Conservation (phyloP, 495 filamentous ascomycete species). For the Daldinia vernicosa region DNA sequence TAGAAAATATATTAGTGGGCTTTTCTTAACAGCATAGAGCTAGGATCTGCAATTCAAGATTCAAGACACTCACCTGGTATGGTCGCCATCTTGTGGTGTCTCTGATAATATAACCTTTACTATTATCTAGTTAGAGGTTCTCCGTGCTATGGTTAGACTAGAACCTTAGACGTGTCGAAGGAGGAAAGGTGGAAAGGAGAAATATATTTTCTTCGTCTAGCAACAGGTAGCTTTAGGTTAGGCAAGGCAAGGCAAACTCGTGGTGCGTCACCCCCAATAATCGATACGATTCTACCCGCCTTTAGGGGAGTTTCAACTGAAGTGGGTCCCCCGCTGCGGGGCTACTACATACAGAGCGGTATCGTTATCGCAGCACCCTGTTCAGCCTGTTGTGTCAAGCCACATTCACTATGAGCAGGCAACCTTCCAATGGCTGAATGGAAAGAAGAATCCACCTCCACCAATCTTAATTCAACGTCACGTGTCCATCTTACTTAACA, state of each 20-base stretch:
- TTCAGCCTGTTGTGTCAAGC: background rate
- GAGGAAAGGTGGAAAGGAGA: background rate
- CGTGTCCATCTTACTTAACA: background rate
- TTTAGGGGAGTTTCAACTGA: slow-evolving; percentile 21
- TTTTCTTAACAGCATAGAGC: slow-evolving; percentile 4
- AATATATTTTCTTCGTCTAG: background rate
- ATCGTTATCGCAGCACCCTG: no score
- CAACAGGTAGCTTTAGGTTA: background rate
- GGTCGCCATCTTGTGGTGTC: slow-evolving; percentile 60
- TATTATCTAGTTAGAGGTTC: background rate
- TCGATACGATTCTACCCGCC: slow-evolving; percentile 38
- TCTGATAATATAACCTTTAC: background rate
- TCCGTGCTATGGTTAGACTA: background rate
- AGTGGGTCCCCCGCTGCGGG: slow-evolving; percentile 3
- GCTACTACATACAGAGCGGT: no score
- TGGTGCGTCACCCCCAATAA: slow-evolving; percentile 44
- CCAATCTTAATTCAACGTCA: background rate
- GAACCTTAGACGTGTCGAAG: background rate
- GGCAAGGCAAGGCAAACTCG: slow-evolving; percentile 40
- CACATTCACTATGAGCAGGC: slow-evolving; percentile 11
- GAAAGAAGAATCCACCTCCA: background rate
- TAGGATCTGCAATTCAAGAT: background rate
- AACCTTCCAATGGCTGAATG: no score
- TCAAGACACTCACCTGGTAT: slow-evolving; percentile 64
- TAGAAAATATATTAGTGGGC: slow-evolving; percentile 15